Conservation (phyloP, 257 asterid genomes). For the Schizonepeta tenuifolia region DNA sequence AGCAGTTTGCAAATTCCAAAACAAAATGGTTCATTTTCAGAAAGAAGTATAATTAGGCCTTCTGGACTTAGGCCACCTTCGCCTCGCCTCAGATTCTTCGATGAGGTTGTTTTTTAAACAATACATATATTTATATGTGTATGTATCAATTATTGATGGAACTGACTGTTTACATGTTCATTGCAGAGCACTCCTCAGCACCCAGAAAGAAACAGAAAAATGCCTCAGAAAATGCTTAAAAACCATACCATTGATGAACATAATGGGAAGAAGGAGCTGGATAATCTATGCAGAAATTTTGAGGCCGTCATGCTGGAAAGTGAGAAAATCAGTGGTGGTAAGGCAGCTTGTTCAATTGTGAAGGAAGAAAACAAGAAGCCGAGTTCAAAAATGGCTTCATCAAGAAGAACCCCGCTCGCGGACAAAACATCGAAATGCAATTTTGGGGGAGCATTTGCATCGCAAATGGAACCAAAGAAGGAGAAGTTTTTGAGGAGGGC, state of each 20-base stretch:
- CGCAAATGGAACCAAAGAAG: constrained; percentile 25
- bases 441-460: constrained; percentile 20
- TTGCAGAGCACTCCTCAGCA: constrained; percentile 28
- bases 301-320: constrained; percentile 50
- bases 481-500: constrained; percentile 34
- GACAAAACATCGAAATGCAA: constrained; percentile 50
- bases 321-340: background rate
- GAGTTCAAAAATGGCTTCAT: constrained; percentile 1
- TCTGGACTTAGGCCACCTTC: constrained; percentile 71
- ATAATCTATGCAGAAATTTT: constrained; percentile 48
- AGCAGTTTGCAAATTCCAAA: constrained; percentile 15
- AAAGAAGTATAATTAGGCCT: constrained; percentile 35
- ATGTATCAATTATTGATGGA: background rate
- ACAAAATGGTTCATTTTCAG: constrained; percentile 15
- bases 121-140: too few species aligned
- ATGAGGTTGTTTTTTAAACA: constrained; percentile 43
- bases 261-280: constrained; percentile 31
- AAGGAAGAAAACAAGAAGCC: constrained; percentile 20
- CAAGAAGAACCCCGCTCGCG: constrained; percentile 58
- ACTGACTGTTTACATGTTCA: background rate
- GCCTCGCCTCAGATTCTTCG: constrained; percentile 60
- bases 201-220: constrained; percentile 32
- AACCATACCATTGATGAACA: constrained; percentile 19
- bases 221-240: constrained; percentile 35
- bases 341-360: background rate